Percentiles rank a stretch among this genome's conserved stretches.
phyloP scores from a whole-genome alignment of 352 stramenopile genomes.

The Phytophthora pluvialis region DNA sequence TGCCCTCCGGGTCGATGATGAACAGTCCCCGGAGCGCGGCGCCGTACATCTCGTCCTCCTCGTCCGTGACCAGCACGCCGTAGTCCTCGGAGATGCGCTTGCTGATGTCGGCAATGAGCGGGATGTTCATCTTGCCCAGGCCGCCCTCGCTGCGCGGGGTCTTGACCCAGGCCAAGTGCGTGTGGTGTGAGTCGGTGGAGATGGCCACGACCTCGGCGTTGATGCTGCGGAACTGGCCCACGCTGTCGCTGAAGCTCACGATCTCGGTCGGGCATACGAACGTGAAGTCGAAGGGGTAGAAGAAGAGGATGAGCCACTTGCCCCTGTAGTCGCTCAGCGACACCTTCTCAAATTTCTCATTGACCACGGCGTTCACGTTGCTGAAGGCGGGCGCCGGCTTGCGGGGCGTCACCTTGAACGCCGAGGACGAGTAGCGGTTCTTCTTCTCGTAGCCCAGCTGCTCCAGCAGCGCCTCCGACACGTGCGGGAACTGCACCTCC shows the following conservation, averaged over 20 bases:
- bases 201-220: constrained; percentile 82
- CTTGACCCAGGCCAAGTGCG: constrained; percentile 84
- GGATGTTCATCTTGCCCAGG: constrained; percentile 86
- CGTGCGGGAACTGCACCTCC: constrained; percentile 78
- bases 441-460: constrained; percentile 85
- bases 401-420: constrained; percentile 78
- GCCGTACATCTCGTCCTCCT: constrained; percentile 82
- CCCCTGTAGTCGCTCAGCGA: constrained; percentile 77
- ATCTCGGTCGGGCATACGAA: constrained; percentile 90
- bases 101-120: constrained; percentile 80
- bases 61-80: constrained; percentile 83
- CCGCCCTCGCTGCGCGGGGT: constrained; percentile 80
- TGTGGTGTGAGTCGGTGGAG: constrained; percentile 88
- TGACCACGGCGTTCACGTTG: constrained; percentile 81
- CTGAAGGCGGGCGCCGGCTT: constrained; percentile 74
- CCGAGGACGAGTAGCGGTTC: constrained; percentile 74
- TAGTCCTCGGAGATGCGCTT: constrained; percentile 89
- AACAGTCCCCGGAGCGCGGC: constrained; percentile 80
- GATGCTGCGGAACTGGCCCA: constrained; percentile 75
- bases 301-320: constrained; percentile 89
- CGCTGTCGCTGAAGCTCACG: constrained; percentile 79
- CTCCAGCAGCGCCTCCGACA: constrained; percentile 76
- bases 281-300: constrained; percentile 90
- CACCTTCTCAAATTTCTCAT: constrained; percentile 84
- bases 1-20: constrained; percentile 86